These are phyloP conservation scores for Brassica carinata DNA, from an alignment of 345 rosid genomes.

Conservation along the genomic window DNA sequence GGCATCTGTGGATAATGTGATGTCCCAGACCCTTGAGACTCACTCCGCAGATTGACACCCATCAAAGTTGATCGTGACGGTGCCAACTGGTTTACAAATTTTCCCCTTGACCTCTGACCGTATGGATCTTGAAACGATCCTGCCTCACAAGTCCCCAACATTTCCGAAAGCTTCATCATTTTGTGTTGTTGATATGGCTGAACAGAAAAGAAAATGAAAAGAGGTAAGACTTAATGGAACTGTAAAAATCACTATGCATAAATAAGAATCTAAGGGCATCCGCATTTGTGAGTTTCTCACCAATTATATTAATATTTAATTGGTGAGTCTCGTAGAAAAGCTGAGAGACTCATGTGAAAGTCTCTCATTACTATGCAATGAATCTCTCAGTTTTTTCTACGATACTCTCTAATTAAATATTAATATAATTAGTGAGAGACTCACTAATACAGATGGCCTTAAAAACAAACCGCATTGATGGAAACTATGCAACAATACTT, in stretches of 20 bases:
- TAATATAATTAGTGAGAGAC: too few species aligned
- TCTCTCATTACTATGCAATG: too few species aligned
- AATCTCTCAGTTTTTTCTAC: too few species aligned
- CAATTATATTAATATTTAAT: too few species aligned
- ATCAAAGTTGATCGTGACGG: constrained; percentile 47
- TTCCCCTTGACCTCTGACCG: constrained; percentile 47
- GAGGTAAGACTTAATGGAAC: constrained; percentile 8
- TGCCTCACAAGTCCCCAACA: constrained; percentile 47
- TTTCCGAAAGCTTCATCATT: constrained; percentile 47
- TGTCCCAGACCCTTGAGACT: constrained; percentile 53
- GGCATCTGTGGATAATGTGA: constrained; percentile 54
- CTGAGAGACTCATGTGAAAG: too few species aligned
- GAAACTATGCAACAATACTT: constrained; percentile 10
- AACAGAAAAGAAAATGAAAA: constrained; percentile 5
- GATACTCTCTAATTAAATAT: too few species aligned
- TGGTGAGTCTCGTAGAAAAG: not conserved
- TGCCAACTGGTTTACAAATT: constrained; percentile 47
- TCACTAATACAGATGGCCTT: too few species aligned
- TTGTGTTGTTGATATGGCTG: constrained; percentile 63
- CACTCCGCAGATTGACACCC: constrained; percentile 53
- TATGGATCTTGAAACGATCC: constrained; percentile 45
- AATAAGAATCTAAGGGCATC: constrained; percentile 1
- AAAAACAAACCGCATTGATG: not conserved
- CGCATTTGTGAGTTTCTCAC: too few species aligned
- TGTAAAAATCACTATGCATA: constrained; percentile 6